phyloP scores from a whole-genome alignment of 139 green algal species.

The Desmodesmus armatus region DNA sequence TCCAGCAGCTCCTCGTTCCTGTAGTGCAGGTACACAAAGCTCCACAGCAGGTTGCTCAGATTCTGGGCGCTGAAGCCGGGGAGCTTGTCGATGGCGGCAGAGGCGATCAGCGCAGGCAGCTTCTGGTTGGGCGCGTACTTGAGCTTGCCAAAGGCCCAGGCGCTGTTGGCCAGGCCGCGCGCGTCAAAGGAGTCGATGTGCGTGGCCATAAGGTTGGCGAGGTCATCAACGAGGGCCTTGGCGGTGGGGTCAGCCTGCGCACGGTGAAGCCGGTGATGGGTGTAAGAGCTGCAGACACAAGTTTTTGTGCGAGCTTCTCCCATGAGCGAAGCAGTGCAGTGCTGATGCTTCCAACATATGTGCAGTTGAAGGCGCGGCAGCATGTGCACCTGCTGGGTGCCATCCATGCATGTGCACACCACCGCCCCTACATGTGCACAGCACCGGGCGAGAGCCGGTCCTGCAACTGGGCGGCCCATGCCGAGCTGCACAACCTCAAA shows the following conservation, averaged over 20 bases:
- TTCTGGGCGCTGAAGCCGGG: constrained; percentile 60
- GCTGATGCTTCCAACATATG: background rate
- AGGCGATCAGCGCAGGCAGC: constrained; percentile 57
- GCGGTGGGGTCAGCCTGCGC: constrained; percentile 37
- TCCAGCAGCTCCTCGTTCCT: constrained; percentile 58
- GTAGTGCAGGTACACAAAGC: constrained; percentile 74
- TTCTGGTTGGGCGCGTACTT: constrained; percentile 56
- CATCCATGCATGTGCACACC: background rate
- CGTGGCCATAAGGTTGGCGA: constrained; percentile 50
- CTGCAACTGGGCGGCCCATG: background rate
- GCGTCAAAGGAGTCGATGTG: constrained; percentile 63
- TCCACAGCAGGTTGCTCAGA: constrained; percentile 71
- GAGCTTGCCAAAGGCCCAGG: constrained; percentile 71
- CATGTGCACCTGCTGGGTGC: background rate
- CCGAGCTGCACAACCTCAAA: background rate
- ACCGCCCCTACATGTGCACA: background rate
- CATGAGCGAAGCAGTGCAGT: background rate
- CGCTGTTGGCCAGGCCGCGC: constrained; percentile 67
- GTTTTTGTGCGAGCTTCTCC: too few species aligned
- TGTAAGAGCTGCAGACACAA: too few species aligned
- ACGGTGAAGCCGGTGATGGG: too few species aligned
- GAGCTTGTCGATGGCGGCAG: constrained; percentile 50
- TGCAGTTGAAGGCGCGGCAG: too few species aligned
- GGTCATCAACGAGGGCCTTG: constrained; percentile 52
- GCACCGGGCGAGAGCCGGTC: background rate